Percentiles rank a stretch among this genome's conserved stretches.
These are phyloP conservation scores for Gastrolobium bilobum DNA, from an alignment of 306 rosid genomes.

Conservation along the genomic window DNA sequence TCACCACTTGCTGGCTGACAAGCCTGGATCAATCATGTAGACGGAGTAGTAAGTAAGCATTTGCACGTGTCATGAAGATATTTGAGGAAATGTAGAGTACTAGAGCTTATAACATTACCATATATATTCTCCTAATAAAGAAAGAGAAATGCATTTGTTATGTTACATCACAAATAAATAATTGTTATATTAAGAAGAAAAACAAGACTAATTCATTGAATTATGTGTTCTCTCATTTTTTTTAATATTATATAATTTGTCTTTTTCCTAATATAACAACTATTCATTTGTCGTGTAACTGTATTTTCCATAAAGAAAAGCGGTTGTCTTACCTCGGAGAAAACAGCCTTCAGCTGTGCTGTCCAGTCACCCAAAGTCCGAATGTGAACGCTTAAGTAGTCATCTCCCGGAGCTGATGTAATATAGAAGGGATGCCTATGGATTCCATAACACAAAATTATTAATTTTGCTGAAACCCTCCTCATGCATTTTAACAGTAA, in stretches of 20 bases:
- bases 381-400: constrained; percentile 72
- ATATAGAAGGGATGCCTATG: constrained; percentile 81
- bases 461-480: neutral
- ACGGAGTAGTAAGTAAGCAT: neutral
- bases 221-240: no score
- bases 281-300: no score
- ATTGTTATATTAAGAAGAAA: no score
- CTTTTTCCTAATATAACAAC: no score
- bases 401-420: constrained; percentile 80
- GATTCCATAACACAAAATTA: neutral
- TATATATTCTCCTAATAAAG: neutral
- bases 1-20: constrained; percentile 68
- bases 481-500: neutral
- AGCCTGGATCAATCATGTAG: constrained; percentile 51
- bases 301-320: neutral
- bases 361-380: constrained; percentile 81
- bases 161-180: no score
- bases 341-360: constrained; percentile 65
- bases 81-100: neutral
- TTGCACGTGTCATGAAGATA: neutral
- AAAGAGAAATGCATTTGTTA: no score
- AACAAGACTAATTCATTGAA: no score
- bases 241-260: no score
- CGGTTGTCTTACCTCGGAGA: constrained; percentile 60
- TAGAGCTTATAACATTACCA: neutral